Conservation (phyloP, 2,329 filamentous ascomycete genomes). For the Chalaropsis thielavioides region DNA sequence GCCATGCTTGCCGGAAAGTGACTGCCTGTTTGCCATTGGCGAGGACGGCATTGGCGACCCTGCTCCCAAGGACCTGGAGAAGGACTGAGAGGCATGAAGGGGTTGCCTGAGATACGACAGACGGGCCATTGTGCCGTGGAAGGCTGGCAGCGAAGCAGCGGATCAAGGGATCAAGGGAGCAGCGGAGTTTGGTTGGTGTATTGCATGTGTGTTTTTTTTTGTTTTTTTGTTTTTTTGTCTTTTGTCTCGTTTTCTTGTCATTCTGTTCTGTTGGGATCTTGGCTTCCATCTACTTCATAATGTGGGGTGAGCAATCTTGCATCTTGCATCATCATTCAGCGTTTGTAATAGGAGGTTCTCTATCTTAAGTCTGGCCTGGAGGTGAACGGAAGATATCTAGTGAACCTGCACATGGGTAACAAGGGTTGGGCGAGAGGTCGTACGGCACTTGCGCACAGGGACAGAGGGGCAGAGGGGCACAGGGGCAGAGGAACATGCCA, state of each 20-base stretch:
- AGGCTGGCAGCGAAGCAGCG: neutral
- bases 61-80: slow-evolving; percentile 86
- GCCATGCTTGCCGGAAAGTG: slow-evolving; percentile 88
- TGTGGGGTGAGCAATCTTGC: no score
- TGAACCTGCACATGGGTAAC: no score
- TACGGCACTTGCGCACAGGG: no score
- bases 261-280: neutral
- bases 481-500: neutral
- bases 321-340: neutral
- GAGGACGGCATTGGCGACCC: slow-evolving; percentile 96
- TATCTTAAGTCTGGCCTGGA: neutral
- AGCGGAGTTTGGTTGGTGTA: neutral
- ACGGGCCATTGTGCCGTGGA: neutral
- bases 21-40: slow-evolving; percentile 91
- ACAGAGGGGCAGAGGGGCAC: no score
- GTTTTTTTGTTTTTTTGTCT: neutral
- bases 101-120: neutral
- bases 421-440: no score
- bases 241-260: neutral
- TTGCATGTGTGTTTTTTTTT: neutral
- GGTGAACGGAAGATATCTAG: no score
- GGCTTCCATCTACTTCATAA: no score
- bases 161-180: neutral
- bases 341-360: neutral
- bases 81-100: slow-evolving; percentile 38